Conservation (phyloP, 495 filamentous ascomycete genomes). For the Extremus antarcticus region DNA sequence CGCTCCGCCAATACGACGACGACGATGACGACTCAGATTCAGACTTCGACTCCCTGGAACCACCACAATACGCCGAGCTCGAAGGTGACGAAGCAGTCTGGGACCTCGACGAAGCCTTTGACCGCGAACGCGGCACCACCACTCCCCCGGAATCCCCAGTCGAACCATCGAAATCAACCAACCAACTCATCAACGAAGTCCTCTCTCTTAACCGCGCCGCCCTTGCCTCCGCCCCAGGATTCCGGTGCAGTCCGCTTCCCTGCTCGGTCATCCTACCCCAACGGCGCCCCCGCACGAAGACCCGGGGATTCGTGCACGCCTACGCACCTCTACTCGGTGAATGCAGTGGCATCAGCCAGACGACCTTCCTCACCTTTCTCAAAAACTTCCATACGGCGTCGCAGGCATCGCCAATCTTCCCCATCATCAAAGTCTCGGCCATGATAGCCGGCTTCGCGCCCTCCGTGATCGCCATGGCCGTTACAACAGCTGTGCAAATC, state of each 20-base stretch:
- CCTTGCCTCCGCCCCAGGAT: conserved; percentile 9
- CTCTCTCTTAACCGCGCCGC: conserved; percentile 15
- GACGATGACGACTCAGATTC: conserved; percentile 4
- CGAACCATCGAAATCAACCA: conserved; percentile 2
- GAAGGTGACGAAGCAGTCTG: conserved; percentile 39
- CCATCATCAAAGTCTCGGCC: conserved; percentile 14
- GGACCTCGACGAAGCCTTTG: conserved; percentile 41
- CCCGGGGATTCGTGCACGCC: conserved; percentile 37
- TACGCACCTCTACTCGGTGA: conserved; percentile 44
- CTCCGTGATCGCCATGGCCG: conserved; percentile 33
- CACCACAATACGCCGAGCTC: conserved; percentile 10
- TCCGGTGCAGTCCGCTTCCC: conserved; percentile 19
- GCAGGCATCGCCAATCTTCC: conserved; percentile 18
- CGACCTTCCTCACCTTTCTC: conserved; percentile 45
- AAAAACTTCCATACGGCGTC: conserved; percentile 37
- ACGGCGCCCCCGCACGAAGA: conserved; percentile 34
- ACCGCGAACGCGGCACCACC: not conserved
- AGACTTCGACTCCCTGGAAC: not conserved
- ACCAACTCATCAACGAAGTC: conserved; percentile 21
- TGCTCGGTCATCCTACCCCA: conserved; percentile 43
- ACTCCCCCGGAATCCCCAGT: not conserved
- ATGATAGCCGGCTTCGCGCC: conserved; percentile 29
- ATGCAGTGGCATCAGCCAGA: conserved; percentile 38
- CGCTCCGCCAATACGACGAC: conserved; percentile 1
- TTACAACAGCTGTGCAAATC: conserved; percentile 36